Base-by-base conservation (phyloP, 2,329 filamentous ascomycete species). In the Sphaerulina populicola region DNA sequence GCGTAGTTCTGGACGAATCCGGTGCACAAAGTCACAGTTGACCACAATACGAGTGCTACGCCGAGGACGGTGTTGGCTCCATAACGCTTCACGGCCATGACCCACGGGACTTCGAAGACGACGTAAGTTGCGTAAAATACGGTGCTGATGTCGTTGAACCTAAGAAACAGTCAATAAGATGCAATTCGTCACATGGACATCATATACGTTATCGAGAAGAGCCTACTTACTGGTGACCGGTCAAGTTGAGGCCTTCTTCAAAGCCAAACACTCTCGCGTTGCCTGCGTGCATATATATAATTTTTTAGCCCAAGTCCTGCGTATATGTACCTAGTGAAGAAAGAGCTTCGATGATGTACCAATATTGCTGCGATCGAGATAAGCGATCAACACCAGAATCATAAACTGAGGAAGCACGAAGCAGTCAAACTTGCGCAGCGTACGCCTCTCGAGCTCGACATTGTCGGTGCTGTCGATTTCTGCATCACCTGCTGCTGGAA, bases 1-100 rank as follows among this genome's bases (percentile, higher is more conserved):
- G 39, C 46, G 40, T 63, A 66, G 40, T 52, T 67, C 6, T 65
- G 54, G 33, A 66, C 59, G 49, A 66, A 67, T 3, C 56, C 64
- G 11, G 63, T 66, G n/a, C 59, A 58, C 8, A 68, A 41, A 0
- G 63, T 66, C n/a, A 55, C 48, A 7, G 51, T 46, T 23, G 56
- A 57, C 64, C 64, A 67, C 10, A 52, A 53, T 1, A 63, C 46
- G 47, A 61, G 47, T 0, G 58, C 59, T 11, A 56, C 44, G 11
- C 49, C 57, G 9, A 64, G 56, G 2, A 58, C 55, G 6, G 51
- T 49, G 27, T 62, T 58, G 1, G 62, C 51, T 15, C 62, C 58
- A 4, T 45, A 63, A 2, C 53, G 49, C 38, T 64, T 64, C 9
- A 63, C 58, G 6, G 57, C 60, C 51, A 57, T 57, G 2, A 55